These are phyloP conservation scores for Corylus americana DNA, from an alignment of 306 rosid species.

Conservation along the genomic window DNA sequence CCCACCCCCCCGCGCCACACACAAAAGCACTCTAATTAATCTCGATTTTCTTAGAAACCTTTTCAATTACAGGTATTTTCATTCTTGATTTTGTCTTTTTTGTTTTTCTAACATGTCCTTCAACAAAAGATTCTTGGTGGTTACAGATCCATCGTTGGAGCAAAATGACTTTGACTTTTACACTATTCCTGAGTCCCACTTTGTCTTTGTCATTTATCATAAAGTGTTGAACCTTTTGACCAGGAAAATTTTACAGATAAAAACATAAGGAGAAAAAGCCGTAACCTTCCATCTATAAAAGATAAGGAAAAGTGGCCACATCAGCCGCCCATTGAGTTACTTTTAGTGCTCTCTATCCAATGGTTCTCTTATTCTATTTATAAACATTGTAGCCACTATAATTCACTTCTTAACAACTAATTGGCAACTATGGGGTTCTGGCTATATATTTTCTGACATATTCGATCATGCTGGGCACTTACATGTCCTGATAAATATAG, in stretches of 20 bases:
- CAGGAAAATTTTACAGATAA: constrained; percentile 11
- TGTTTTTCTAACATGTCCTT: too few relatives aligned
- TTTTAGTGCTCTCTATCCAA: constrained; percentile 19
- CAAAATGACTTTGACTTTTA: not conserved
- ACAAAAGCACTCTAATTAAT: too few relatives aligned
- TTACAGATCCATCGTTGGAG: constrained; percentile 8
- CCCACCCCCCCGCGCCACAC: too few relatives aligned
- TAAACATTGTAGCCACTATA: constrained; percentile 14
- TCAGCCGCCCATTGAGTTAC: constrained; percentile 28
- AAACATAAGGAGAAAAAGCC: not conserved
- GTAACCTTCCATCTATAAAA: constrained; percentile 12
- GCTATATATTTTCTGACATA: constrained; percentile 15
- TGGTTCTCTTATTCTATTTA: constrained; percentile 7
- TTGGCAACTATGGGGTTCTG: constrained; percentile 17
- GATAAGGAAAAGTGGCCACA: constrained; percentile 22
- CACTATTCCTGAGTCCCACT: not conserved
- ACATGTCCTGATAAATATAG: constrained; percentile 29
- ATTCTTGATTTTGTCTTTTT: too few relatives aligned
- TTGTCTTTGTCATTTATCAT: not conserved
- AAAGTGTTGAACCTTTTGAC: constrained; percentile 17
- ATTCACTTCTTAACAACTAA: constrained; percentile 19
- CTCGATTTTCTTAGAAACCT: too few relatives aligned
- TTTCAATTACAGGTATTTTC: too few relatives aligned
- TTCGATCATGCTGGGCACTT: constrained; percentile 28
- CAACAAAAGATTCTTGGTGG: not conserved